These are phyloP conservation scores for Pseudonitzschia pungens DNA, from an alignment of 108 stramenopile genomes.

Conservation along the genomic window DNA sequence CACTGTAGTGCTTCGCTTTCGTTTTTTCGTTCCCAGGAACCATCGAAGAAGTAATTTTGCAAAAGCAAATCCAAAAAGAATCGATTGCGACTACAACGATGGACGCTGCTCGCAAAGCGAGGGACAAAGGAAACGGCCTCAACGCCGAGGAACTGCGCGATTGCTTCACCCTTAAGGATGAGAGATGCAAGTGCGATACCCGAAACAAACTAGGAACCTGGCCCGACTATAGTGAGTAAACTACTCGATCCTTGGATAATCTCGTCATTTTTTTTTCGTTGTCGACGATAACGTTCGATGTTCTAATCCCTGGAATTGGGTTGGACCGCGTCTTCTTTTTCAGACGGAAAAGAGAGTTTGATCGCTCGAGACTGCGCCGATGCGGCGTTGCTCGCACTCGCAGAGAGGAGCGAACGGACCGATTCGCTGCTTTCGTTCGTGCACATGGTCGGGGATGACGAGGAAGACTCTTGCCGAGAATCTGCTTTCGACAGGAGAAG, in stretches of 20 bases:
- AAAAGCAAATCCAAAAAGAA: slow-evolving; percentile 77
- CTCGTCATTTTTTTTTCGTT: too few relatives aligned
- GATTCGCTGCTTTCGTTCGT: slow-evolving; percentile 44
- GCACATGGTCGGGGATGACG: slow-evolving; percentile 37
- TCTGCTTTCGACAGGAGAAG: background rate
- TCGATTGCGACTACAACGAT: slow-evolving; percentile 54
- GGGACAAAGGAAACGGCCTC: slow-evolving; percentile 34
- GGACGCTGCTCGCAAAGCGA: slow-evolving; percentile 31
- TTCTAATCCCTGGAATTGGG: background rate
- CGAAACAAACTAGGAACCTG: slow-evolving; percentile 71
- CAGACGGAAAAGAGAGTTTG: slow-evolving; percentile 32
- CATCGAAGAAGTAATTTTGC: slow-evolving; percentile 59
- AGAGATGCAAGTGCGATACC: slow-evolving; percentile 59
- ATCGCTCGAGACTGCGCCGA: slow-evolving; percentile 37
- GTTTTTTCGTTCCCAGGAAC: background rate
- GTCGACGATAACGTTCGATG: too few relatives aligned
- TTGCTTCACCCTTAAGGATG: slow-evolving; percentile 66
- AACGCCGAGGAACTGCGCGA: slow-evolving; percentile 71
- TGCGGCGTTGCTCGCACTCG: slow-evolving; percentile 42
- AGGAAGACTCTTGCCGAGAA: background rate
- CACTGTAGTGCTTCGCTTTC: background rate
- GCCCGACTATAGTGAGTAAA: slow-evolving; percentile 48
- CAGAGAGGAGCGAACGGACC: slow-evolving; percentile 16
- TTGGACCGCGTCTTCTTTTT: background rate
- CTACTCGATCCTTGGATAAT: background rate